Conservation (phyloP, 257 asterid species). For the Ehretia macrophylla region DNA sequence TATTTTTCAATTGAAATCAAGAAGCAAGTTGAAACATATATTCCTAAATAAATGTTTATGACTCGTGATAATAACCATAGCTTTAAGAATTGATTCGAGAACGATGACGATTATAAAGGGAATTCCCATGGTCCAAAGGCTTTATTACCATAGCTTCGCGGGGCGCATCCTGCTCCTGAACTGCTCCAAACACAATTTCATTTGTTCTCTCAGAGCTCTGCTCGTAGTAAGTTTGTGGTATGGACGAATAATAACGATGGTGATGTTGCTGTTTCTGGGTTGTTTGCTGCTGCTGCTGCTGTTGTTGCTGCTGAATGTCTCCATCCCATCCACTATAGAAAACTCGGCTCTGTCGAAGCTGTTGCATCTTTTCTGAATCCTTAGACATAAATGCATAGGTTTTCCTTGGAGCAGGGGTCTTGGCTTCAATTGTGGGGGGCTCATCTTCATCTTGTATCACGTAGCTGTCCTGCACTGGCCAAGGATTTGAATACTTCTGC, state of each 20-base stretch:
- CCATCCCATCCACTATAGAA: conserved; percentile 74
- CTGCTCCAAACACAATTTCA: conserved; percentile 85
- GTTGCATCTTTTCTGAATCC: conserved; percentile 85
- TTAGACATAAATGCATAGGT: conserved; percentile 88
- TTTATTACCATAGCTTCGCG: conserved; percentile 43
- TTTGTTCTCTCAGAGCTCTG: conserved; percentile 52
- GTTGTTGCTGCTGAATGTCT: conserved; percentile 39
- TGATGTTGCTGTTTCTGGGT: conserved; percentile 68
- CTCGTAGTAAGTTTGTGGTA: conserved; percentile 69
- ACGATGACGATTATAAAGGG: conserved; percentile 38
- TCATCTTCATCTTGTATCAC: conserved; percentile 72
- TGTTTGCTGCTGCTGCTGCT: conserved; percentile 41
- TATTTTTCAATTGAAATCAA: conserved; percentile 16
- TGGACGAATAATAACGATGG: conserved; percentile 53
- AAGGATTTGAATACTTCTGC: conserved; percentile 34
- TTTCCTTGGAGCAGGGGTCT: conserved; percentile 85
- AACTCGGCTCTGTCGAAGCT: conserved; percentile 70
- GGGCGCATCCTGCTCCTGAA: conserved; percentile 59
- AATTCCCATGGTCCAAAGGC: conserved; percentile 62
- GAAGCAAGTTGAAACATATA: conserved; percentile 29
- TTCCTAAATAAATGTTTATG: conserved; percentile 8
- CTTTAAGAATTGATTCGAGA: conserved; percentile 31
- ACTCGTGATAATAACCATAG: conserved; percentile 46
- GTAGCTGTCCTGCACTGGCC: conserved; percentile 88
- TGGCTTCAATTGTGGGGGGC: conserved; percentile 66